Evolutionary conservation across 169 alveolate species (phyloP).

Genomic region (Ichthyophthirius multifiliis): DNA sequence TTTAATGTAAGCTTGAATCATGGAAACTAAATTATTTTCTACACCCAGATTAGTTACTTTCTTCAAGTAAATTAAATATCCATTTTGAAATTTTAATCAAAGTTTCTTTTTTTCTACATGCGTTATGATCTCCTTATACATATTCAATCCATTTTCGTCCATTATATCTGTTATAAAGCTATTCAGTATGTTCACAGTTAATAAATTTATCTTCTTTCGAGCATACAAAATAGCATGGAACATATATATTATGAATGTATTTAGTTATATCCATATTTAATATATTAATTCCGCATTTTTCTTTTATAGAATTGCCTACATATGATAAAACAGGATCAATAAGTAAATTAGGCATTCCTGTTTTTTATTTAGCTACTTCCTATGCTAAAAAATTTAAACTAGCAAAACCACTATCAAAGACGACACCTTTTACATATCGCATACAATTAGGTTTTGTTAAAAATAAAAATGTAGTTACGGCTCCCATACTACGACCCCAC

Average conservation of each 20-base stretch:
- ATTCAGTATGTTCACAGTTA: constrained; percentile 40
- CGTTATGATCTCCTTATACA: constrained; percentile 44
- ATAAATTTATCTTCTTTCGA: constrained; percentile 46
- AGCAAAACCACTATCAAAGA: constrained; percentile 44
- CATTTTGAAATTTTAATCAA: not conserved
- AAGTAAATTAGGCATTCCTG: constrained; percentile 37
- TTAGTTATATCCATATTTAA: constrained; percentile 40
- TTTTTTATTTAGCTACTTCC: constrained; percentile 41
- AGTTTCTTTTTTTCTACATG: constrained; percentile 22
- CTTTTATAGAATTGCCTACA: constrained; percentile 19
- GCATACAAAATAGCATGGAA: constrained; percentile 46
- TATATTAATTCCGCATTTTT: constrained; percentile 39
- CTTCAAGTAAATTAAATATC: too few relatives aligned
- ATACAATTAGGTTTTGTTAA: too few relatives aligned
- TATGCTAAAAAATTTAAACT: constrained; percentile 37
- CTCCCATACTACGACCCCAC: constrained; percentile 59
- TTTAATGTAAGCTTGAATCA: too few relatives aligned
- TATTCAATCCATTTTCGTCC: constrained; percentile 31
- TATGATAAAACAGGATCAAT: constrained; percentile 30
- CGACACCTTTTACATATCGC: constrained; percentile 24
- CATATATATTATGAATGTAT: constrained; percentile 19
- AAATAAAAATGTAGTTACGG: constrained; percentile 44
- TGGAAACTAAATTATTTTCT: too few relatives aligned
- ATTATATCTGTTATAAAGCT: constrained; percentile 23
- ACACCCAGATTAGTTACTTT: too few relatives aligned